Percentiles rank a stretch among this genome's conserved stretches.
Evolutionary conservation across 192 early-diverging fungal genomes (phyloP).

Genomic region (Powellomyces hirtus): DNA sequence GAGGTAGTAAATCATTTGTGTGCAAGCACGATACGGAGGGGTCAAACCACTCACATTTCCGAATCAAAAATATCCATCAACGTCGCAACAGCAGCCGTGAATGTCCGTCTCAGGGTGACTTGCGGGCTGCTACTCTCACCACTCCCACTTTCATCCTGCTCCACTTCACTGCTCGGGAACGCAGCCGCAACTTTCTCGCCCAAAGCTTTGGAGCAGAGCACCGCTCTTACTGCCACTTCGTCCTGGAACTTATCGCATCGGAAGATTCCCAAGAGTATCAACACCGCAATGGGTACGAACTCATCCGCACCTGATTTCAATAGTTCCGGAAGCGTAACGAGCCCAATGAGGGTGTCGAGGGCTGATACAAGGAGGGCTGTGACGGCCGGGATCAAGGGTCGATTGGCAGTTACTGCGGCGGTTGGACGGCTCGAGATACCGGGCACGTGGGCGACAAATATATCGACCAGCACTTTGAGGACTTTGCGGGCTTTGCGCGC

Average conservation of each 20-base stretch:
- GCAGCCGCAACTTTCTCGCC: slow-evolving; percentile 15
- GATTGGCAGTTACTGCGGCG: slow-evolving; percentile 30
- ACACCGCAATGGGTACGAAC: slow-evolving; percentile 27
- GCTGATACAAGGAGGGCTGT: slow-evolving; percentile 22
- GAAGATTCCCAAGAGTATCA: slow-evolving; percentile 31
- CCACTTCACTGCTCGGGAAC: neutral
- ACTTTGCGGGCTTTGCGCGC: slow-evolving; percentile 15
- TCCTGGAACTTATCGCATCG: slow-evolving; percentile 32
- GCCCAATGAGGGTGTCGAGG: slow-evolving; percentile 23
- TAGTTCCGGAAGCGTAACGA: slow-evolving; percentile 12
- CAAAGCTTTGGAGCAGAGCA: slow-evolving; percentile 22
- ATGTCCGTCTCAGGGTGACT: too few relatives aligned
- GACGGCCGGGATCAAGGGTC: slow-evolving; percentile 14
- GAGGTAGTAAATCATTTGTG: too few relatives aligned
- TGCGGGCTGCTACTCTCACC: too few relatives aligned
- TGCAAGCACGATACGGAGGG: too few relatives aligned
- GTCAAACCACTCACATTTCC: slow-evolving; percentile 14
- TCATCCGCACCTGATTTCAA: slow-evolving; percentile 15
- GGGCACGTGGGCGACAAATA: slow-evolving; percentile 39
- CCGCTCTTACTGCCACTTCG: slow-evolving; percentile 31
- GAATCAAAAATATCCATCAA: slow-evolving; percentile 26
- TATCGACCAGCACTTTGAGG: slow-evolving; percentile 34
- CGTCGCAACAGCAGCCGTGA: neutral
- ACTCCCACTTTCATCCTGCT: neutral
- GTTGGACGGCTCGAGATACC: slow-evolving; percentile 36